These are phyloP conservation scores for Blastocystis sp. DNA, from an alignment of 352 stramenopile genomes.

Conservation along the genomic window DNA sequence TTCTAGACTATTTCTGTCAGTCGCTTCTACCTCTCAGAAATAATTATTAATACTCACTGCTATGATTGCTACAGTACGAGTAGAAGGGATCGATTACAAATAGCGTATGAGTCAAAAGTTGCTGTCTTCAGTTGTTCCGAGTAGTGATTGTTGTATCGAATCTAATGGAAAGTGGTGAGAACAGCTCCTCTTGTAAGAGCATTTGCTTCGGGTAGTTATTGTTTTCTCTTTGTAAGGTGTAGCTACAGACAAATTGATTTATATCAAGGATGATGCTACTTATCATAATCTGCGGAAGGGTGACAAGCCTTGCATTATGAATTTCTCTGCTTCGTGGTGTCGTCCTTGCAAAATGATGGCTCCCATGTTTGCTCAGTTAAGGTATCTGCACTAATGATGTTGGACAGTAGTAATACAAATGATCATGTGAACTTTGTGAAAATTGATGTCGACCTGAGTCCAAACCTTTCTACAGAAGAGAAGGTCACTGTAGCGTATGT, in stretches of 20 bases:
- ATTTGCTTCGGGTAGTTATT: background rate
- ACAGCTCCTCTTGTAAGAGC: background rate
- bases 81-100: background rate
- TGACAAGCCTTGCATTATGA: conserved; percentile 68
- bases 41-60: too few relatives aligned
- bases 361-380: conserved; percentile 72
- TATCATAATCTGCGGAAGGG: conserved; percentile 58
- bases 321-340: conserved; percentile 78
- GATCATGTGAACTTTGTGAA: conserved; percentile 69
- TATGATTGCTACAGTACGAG: background rate
- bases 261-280: conserved; percentile 37
- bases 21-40: background rate
- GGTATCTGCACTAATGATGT: background rate
- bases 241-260: conserved; percentile 49
- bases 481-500: background rate
- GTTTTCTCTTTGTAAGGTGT: background rate
- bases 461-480: conserved; percentile 54
- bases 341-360: conserved; percentile 74
- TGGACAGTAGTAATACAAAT: conserved; percentile 63
- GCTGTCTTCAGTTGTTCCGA: background rate
- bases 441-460: conserved; percentile 73
- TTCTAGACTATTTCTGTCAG: background rate
- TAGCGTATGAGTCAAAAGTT: background rate
- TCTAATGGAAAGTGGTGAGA: background rate
- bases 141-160: too few relatives aligned